Evolutionary conservation across 352 stramenopile genomes (phyloP).

Genomic region (Aphanomyces astaci): DNA sequence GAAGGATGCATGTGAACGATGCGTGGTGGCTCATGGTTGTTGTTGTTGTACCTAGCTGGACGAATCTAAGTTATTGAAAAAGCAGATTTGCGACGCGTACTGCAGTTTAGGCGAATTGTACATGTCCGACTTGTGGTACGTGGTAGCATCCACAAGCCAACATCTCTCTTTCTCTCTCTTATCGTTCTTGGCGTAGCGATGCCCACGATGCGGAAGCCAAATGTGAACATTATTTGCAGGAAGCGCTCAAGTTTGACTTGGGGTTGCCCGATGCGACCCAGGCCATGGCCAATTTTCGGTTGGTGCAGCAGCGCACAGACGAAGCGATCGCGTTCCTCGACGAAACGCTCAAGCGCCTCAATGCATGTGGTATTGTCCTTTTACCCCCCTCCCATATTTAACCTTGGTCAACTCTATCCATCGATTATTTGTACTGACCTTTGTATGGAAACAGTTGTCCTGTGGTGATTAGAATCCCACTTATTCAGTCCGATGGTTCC

Average conservation of each 20-base stretch:
- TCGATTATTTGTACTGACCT: too few relatives aligned
- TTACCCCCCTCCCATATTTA: slow-evolving; percentile 29
- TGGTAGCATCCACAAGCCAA: too few relatives aligned
- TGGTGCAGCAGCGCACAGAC: slow-evolving; percentile 88
- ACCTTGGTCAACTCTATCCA: background rate
- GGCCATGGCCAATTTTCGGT: slow-evolving; percentile 90
- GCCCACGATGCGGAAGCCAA: slow-evolving; percentile 87
- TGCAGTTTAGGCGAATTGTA: slow-evolving; percentile 95
- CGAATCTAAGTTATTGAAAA: slow-evolving; percentile 59
- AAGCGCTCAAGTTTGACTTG: slow-evolving; percentile 88
- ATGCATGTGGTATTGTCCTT: slow-evolving; percentile 54
- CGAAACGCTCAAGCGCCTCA: slow-evolving; percentile 87
- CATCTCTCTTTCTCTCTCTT: background rate
- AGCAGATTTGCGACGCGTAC: slow-evolving; percentile 91
- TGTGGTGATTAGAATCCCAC: too few relatives aligned
- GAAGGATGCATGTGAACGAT: too few relatives aligned
- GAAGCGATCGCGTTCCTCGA: slow-evolving; percentile 86
- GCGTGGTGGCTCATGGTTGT: background rate
- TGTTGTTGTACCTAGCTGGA: slow-evolving; percentile 27
- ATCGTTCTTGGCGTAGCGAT: slow-evolving; percentile 30
- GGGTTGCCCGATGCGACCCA: slow-evolving; percentile 88
- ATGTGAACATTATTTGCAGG: slow-evolving; percentile 86
- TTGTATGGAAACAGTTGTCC: too few relatives aligned
- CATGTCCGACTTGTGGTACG: slow-evolving; percentile 88
- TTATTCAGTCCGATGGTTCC: background rate